Conservation (phyloP, 108 stramenopile species). For the Fistulifera solaris region DNA sequence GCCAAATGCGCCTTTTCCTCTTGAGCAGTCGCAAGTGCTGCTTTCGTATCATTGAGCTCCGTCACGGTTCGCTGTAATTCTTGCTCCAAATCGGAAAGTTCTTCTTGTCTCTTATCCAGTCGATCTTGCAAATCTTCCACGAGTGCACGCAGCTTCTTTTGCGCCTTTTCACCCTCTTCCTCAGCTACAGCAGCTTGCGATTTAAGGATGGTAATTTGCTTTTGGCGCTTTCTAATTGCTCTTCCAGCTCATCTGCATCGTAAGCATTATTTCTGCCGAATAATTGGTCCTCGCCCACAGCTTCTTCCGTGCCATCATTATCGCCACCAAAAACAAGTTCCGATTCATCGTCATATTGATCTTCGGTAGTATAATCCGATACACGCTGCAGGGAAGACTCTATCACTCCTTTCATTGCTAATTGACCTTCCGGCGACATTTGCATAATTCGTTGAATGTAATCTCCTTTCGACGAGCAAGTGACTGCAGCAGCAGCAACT, state of each 20-base stretch:
- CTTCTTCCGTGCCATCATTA: constrained; percentile 31
- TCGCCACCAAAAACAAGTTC: constrained; percentile 44
- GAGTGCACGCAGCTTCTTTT: constrained; percentile 60
- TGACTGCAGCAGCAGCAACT: constrained; percentile 77
- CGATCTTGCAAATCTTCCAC: constrained; percentile 77
- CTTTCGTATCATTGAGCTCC: constrained; percentile 52
- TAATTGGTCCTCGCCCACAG: constrained; percentile 14
- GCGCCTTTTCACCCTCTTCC: constrained; percentile 63
- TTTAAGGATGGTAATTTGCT: constrained; percentile 58
- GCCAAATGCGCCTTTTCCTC: constrained; percentile 68
- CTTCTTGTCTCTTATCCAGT: constrained; percentile 57
- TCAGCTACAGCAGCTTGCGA: constrained; percentile 32
- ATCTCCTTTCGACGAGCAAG: constrained; percentile 56
- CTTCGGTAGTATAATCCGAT: constrained; percentile 32
- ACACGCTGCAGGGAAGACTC: constrained; percentile 44
- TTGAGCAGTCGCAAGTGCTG: constrained; percentile 48
- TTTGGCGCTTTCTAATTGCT: constrained; percentile 47
- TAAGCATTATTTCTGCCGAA: constrained; percentile 26
- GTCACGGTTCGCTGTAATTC: constrained; percentile 40
- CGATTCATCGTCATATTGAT: constrained; percentile 30
- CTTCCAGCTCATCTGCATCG: constrained; percentile 34
- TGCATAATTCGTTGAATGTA: constrained; percentile 66
- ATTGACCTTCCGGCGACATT: constrained; percentile 48
- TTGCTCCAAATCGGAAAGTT: constrained; percentile 53
- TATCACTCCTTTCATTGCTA: constrained; percentile 73